These are phyloP conservation scores for Penicillium corylophilum DNA, from an alignment of 2,329 filamentous ascomycete species.

Conservation along the genomic window DNA sequence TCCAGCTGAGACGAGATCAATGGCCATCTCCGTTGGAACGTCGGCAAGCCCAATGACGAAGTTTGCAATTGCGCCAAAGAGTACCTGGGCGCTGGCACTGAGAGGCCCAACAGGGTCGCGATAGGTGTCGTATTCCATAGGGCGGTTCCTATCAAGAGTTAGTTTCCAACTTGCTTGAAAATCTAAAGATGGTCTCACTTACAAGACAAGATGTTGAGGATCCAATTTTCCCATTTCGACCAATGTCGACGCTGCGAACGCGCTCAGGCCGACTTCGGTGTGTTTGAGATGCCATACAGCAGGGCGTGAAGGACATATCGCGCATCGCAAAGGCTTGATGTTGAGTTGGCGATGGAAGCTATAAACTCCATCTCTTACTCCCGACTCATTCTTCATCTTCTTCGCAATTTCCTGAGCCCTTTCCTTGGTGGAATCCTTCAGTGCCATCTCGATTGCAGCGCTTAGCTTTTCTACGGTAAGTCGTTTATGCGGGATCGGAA, in stretches of 20 bases:
- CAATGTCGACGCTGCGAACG: slow-evolving; percentile 69
- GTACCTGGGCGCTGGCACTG: slow-evolving; percentile 70
- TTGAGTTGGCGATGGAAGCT: slow-evolving; percentile 72
- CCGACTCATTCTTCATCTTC: slow-evolving; percentile 65
- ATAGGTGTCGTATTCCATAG: slow-evolving; percentile 71
- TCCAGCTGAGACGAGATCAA: slow-evolving; percentile 53
- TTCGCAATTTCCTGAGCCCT: slow-evolving; percentile 59
- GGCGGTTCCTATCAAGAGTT: slow-evolving; percentile 45
- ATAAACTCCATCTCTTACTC: slow-evolving; percentile 62
- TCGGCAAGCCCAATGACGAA: slow-evolving; percentile 83
- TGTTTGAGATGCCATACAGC: slow-evolving; percentile 75
- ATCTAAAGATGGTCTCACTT: slow-evolving; percentile 35
- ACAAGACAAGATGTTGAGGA: slow-evolving; percentile 72
- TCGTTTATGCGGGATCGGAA: slow-evolving; percentile 67
- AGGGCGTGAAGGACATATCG: slow-evolving; percentile 63
- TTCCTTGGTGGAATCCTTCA: slow-evolving; percentile 59
- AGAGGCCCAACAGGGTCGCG: slow-evolving; percentile 78
- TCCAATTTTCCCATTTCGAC: slow-evolving; percentile 64
- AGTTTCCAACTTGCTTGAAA: slow-evolving; percentile 30
- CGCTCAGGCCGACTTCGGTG: slow-evolving; percentile 66
- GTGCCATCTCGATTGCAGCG: slow-evolving; percentile 60
- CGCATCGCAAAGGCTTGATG: slow-evolving; percentile 66
- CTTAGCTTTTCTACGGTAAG: slow-evolving; percentile 66
- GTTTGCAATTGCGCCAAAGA: slow-evolving; percentile 78
- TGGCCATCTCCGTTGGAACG: slow-evolving; percentile 54